Conservation (phyloP, 2,329 filamentous ascomycete species). For the Xylariales sp. region DNA sequence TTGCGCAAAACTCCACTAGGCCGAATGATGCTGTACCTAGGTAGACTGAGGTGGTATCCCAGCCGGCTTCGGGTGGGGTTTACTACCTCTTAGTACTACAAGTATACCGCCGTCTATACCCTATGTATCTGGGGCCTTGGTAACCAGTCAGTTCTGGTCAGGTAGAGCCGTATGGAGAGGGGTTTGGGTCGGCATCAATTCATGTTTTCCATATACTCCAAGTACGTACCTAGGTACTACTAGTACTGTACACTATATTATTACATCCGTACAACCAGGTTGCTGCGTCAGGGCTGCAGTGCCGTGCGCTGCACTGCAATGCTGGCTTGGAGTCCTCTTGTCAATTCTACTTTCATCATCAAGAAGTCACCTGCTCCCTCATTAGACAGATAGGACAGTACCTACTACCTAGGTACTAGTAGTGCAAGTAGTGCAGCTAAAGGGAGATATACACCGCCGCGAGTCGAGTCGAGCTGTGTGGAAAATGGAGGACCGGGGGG, state of each 20-base stretch:
- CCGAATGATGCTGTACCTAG: constrained; percentile 1
- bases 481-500: not conserved
- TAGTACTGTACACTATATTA: too few relatives aligned
- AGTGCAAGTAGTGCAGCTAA: not conserved
- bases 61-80: too few relatives aligned
- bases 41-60: too few relatives aligned
- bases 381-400: not conserved
- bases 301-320: not conserved
- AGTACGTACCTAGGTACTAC: not conserved
- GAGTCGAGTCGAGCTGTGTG: not conserved
- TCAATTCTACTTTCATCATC: constrained; percentile 1
- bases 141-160: too few relatives aligned
- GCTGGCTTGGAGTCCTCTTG: not conserved
- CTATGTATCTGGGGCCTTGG: too few relatives aligned
- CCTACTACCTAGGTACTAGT: too few relatives aligned
- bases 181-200: constrained; percentile 4
- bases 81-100: too few relatives aligned
- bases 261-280: not conserved
- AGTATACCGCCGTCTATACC: too few relatives aligned
- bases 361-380: not conserved
- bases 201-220: not conserved
- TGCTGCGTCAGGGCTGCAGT: constrained; percentile 8
- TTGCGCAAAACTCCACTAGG: constrained; percentile 7
- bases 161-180: not conserved
- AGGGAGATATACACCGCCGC: constrained; percentile 1